A percentile compares a stretch with the other conserved stretches of the same genome.
Conservation (phyloP, 2,329 filamentous ascomycete genomes). For the Curvularia spicifera region DNA sequence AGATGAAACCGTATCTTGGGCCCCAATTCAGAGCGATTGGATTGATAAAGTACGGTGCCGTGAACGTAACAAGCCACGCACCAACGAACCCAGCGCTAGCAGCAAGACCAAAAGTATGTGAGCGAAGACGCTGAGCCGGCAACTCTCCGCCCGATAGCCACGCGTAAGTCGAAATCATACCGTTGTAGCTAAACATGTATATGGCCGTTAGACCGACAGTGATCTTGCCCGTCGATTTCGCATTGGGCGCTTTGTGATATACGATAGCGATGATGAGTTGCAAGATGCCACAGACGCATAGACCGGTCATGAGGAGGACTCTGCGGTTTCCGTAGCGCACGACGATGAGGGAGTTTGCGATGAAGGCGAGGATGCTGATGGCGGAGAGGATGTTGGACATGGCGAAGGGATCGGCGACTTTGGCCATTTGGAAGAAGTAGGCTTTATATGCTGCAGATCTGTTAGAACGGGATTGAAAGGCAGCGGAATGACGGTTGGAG, state of each 20-base stretch:
- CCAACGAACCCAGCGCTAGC: conserved; percentile 61
- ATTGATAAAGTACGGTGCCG: conserved; percentile 67
- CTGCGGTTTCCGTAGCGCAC: conserved; percentile 61
- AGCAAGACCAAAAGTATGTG: conserved; percentile 63
- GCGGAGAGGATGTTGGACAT: conserved; percentile 63
- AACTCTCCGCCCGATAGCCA: conserved; percentile 65
- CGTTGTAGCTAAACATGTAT: conserved; percentile 63
- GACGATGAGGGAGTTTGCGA: conserved; percentile 62
- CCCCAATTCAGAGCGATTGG: conserved; percentile 62
- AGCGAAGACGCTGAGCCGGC: conserved; percentile 63
- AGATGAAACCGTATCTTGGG: conserved; percentile 64
- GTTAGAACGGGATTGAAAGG: background rate
- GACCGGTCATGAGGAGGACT: conserved; percentile 59
- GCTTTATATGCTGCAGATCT: conserved; percentile 49
- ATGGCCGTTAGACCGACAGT: conserved; percentile 62
- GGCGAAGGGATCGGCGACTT: conserved; percentile 62
- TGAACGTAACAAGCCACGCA: conserved; percentile 65
- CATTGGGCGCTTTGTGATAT: conserved; percentile 55
- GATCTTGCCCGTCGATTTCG: conserved; percentile 51
- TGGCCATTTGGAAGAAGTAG: conserved; percentile 67
- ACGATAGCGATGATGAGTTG: conserved; percentile 62
- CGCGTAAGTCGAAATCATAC: conserved; percentile 62
- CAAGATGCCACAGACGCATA: conserved; percentile 60
- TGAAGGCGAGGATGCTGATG: conserved; percentile 61
- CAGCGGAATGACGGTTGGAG: conserved; percentile 24